Percentiles rank a stretch among this genome's conserved stretches.
Conservation (phyloP, 139 green algal genomes). For the Edaphochlamys debaryana region DNA sequence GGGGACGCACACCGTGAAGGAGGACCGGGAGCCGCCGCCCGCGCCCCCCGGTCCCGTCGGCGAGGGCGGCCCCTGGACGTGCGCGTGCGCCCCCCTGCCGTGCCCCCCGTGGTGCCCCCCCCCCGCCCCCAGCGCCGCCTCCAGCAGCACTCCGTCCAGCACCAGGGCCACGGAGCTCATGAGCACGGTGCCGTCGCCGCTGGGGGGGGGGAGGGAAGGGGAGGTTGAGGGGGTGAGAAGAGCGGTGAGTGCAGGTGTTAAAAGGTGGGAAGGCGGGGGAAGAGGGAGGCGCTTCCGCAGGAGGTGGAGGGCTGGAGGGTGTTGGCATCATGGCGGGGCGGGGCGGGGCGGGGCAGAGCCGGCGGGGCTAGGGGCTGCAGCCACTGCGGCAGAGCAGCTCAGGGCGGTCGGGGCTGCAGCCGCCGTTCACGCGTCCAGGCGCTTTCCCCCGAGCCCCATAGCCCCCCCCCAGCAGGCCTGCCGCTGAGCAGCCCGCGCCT, state of each 20-base stretch:
- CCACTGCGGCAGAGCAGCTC: no score
- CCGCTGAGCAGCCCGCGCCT: no score
- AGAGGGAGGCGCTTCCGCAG: no score
- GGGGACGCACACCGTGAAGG: conserved; percentile 24
- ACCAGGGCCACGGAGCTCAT: conserved; percentile 50
- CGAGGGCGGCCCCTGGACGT: neutral
- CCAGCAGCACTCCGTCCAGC: conserved; percentile 43
- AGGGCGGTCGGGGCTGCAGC: no score
- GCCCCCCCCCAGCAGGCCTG: no score
- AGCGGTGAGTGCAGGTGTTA: neutral
- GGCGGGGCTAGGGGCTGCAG: no score
- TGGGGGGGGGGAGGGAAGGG: neutral
- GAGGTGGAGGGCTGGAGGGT: no score
- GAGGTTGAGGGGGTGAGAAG: neutral
- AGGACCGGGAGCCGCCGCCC: neutral
- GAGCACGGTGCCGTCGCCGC: conserved; percentile 58
- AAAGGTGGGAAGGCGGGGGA: no score
- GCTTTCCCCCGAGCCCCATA: no score
- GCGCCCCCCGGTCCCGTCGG: neutral
- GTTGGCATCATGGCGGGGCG: no score
- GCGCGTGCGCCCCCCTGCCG: neutral
- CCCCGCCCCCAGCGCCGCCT: neutral
- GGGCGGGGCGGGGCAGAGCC: no score
- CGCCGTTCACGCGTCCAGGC: no score
- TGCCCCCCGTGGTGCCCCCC: neutral